Evolutionary conservation across 306 rosid genomes (phyloP), one percentile per base, ranked within the genome.

Genomic region (Hippophae gyantsensis): DNA sequence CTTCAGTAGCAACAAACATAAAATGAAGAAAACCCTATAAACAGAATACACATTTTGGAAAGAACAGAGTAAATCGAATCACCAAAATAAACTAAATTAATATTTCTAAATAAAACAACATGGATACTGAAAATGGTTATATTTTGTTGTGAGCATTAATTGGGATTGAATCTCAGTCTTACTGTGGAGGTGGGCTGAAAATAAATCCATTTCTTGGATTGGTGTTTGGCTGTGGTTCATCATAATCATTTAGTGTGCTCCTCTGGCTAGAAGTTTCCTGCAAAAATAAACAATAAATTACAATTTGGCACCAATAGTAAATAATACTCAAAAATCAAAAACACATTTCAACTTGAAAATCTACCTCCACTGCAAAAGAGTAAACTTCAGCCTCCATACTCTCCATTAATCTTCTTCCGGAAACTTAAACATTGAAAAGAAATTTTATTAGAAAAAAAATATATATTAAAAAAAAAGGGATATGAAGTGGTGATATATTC

Each of bases 171-270:
- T 12, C 13, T 62, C 26, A 57, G 42, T 62, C 66, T 50, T 68
- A 63, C 26, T 6, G 60, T 6, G 88, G 95, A 50, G 84, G 76
- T 61, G 80, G 65, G 38, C 50, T 61, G 9, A 73, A 48, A 58
- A 67, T 7, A 72, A 54, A 48, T 7, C 86, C 89, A 67, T 54
- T 66, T 69, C 72, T 90, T 58, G 86, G 85, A 65, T 90, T 86
- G 10, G 58, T 79, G 66, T 89, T 90, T 52, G 97, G 88, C 62
- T 70, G 71, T 47, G 97, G 97, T 0, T 80, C 90, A 42, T 67
- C 27, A 72, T 90, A 90, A 63, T 90, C 97, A 83, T 61, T 76
- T 8, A 74, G 4, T 32, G 38, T 41, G 41, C 58, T 80, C 12
- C 57, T 63, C 52, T 61, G 63, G 45, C 54, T 54, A 7, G 43